Percentiles rank a stretch among this genome's conserved stretches.
Evolutionary conservation across 257 asterid genomes (phyloP).

Genomic region (Linaria vulgaris): DNA sequence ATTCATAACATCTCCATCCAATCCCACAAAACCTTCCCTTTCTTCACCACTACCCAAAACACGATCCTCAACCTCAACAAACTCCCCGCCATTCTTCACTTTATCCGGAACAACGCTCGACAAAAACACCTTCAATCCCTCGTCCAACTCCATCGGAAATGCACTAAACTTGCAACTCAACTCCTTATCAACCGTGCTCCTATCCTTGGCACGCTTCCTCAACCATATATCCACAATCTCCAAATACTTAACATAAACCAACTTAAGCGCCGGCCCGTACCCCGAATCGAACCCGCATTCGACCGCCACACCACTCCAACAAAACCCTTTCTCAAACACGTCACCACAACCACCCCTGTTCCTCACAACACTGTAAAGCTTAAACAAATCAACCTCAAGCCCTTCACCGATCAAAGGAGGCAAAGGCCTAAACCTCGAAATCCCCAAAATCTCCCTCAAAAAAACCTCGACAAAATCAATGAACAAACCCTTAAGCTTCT

Average conservation of each 20-base stretch:
- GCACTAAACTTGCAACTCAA: slow-evolving; percentile 21
- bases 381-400: slow-evolving; percentile 51
- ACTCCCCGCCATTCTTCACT: slow-evolving; percentile 39
- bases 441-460: slow-evolving; percentile 32
- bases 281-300: slow-evolving; percentile 52
- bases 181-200: slow-evolving; percentile 12
- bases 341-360: too few species aligned
- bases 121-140: slow-evolving; percentile 46
- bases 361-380: slow-evolving; percentile 45
- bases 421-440: slow-evolving; percentile 43
- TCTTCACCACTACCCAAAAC: slow-evolving; percentile 30
- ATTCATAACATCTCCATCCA: slow-evolving; percentile 21
- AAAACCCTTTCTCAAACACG: slow-evolving; percentile 38
- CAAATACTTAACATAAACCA: slow-evolving; percentile 53
- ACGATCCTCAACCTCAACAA: slow-evolving; percentile 3
- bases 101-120: slow-evolving; percentile 34
- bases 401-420: slow-evolving; percentile 62
- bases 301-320: slow-evolving; percentile 46
- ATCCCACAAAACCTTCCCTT: slow-evolving; percentile 20
- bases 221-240: slow-evolving; percentile 40
- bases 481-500: slow-evolving; percentile 33
- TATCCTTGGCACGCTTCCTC: slow-evolving; percentile 33
- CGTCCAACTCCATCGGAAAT: slow-evolving; percentile 45
- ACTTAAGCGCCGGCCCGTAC: slow-evolving; percentile 46
- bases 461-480: slow-evolving; percentile 35